Percentiles rank a stretch among this genome's conserved stretches.
These are phyloP conservation scores for Seiridium cupressi DNA, from an alignment of 2,329 filamentous ascomycete genomes.

Conservation along the genomic window DNA sequence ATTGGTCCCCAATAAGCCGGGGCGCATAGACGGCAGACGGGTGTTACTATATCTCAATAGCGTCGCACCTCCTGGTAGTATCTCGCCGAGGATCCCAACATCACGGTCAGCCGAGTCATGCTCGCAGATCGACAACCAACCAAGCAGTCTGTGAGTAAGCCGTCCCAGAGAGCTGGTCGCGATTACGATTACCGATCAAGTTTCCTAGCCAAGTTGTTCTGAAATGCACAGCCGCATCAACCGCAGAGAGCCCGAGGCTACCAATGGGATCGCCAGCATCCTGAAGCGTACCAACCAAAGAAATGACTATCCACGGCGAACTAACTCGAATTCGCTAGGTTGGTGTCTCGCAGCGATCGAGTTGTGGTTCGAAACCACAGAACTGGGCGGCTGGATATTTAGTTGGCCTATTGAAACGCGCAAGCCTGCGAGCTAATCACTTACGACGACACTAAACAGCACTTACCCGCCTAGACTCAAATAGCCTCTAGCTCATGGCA, in stretches of 20 bases:
- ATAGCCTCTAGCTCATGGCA: not conserved
- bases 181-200: too few species aligned
- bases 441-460: not conserved
- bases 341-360: not conserved
- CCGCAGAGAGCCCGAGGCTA: slow-evolving; percentile 3
- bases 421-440: not conserved
- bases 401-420: not conserved
- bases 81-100: too few species aligned
- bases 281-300: not conserved
- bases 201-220: too few species aligned
- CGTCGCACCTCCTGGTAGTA: too few species aligned
- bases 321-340: not conserved
- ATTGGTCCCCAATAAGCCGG: too few species aligned
- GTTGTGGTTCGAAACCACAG: not conserved
- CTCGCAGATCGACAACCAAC: too few species aligned
- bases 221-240: not conserved
- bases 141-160: too few species aligned
- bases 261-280: not conserved
- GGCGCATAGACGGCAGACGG: too few species aligned
- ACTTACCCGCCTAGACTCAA: not conserved
- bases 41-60: too few species aligned
- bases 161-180: too few species aligned
- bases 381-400: not conserved
- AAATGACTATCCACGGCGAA: not conserved
- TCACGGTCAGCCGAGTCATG: too few species aligned